Percentiles rank a stretch among this genome's conserved stretches.
Conservation (phyloP, 1,284 basidiomycete genomes). For the Salmacisia buchloeana region DNA sequence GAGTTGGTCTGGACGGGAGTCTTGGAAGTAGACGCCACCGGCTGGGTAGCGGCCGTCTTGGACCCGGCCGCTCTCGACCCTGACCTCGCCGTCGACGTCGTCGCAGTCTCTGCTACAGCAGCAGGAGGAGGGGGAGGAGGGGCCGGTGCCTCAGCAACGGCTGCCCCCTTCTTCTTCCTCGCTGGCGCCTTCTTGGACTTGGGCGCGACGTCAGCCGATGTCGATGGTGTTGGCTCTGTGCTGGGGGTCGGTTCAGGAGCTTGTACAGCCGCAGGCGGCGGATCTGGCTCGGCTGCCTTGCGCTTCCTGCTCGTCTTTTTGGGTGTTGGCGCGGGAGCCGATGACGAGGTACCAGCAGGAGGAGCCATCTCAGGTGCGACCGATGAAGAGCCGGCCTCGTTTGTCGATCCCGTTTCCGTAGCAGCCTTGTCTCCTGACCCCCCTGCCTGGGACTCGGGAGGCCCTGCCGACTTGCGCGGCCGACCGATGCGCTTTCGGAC, state of each 20-base stretch:
- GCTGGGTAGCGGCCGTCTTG: too few species aligned
- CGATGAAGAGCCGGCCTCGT: too few species aligned
- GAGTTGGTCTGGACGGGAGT: too few species aligned
- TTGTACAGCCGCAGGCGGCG: not conserved
- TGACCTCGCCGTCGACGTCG: too few species aligned
- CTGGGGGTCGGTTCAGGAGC: not conserved
- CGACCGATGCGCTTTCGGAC: not conserved
- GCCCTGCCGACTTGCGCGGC: constrained; percentile 2
- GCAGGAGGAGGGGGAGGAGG: not conserved
- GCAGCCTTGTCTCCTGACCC: too few species aligned
- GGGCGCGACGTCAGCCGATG: not conserved
- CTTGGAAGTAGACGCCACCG: too few species aligned
- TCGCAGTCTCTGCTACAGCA: not conserved
- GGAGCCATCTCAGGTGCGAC: too few species aligned
- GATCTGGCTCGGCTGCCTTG: not conserved
- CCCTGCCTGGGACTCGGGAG: too few species aligned
- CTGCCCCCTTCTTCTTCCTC: not conserved
- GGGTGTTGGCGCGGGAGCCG: too few species aligned
- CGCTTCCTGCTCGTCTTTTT: constrained; percentile 1
- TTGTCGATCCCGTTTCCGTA: too few species aligned
- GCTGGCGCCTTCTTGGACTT: not conserved
- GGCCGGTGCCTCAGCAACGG: not conserved
- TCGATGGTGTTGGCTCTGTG: not conserved
- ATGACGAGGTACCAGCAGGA: too few species aligned
- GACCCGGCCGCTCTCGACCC: too few species aligned